These are phyloP conservation scores for Fusarium verrucosum DNA, from an alignment of 2,329 filamentous ascomycete species.

Conservation along the genomic window DNA sequence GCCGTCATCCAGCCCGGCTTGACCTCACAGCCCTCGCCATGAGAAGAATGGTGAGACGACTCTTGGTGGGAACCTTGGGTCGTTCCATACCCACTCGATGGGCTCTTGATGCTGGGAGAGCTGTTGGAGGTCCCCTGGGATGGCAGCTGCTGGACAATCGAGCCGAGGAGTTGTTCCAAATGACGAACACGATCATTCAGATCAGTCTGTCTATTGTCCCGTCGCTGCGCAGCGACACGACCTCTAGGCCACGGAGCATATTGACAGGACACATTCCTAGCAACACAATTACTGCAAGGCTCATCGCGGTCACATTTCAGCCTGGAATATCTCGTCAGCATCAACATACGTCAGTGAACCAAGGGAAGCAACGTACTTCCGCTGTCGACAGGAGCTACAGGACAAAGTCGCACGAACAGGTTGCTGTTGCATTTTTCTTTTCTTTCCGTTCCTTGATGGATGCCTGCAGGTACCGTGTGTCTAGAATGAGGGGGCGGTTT, in stretches of 20 bases:
- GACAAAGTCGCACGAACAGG: slow-evolving; percentile 13
- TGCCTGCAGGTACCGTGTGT: too few species aligned
- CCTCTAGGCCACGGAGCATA: slow-evolving; percentile 24
- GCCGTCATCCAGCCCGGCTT: slow-evolving; percentile 26
- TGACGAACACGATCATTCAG: slow-evolving; percentile 27
- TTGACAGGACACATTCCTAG: slow-evolving; percentile 26
- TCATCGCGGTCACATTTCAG: slow-evolving; percentile 37
- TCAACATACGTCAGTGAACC: background rate
- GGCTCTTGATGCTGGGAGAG: slow-evolving; percentile 1
- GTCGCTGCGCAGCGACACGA: slow-evolving; percentile 7
- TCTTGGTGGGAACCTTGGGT: background rate
- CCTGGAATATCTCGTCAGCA: background rate
- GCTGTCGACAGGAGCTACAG: slow-evolving; percentile 23
- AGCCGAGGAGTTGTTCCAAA: slow-evolving; percentile 30
- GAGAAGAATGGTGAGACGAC: background rate
- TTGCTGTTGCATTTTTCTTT: background rate
- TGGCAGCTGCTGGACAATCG: slow-evolving; percentile 29
- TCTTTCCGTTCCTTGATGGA: background rate
- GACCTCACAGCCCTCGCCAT: background rate
- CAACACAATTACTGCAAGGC: slow-evolving; percentile 33
- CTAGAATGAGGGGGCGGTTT: too few species aligned
- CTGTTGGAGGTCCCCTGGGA: background rate
- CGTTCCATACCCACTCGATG: background rate
- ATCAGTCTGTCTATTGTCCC: slow-evolving; percentile 6
- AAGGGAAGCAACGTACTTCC: background rate